Base-by-base conservation (phyloP, 2,329 filamentous ascomycete genomes). In the Fusarium concolor region DNA sequence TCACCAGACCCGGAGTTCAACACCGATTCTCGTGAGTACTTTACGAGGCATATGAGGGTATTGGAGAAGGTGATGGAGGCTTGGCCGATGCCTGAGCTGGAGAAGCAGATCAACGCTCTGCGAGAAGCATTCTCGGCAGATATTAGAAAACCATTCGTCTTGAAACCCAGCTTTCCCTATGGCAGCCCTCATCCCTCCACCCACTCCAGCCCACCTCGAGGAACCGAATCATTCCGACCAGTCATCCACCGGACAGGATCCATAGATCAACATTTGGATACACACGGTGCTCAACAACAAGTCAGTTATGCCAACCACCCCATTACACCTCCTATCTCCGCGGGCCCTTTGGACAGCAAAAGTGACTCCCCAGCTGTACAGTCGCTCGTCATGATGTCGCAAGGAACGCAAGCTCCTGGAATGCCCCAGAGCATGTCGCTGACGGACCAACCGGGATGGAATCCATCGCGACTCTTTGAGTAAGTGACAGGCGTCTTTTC, bases 71-170 rank as follows among this genome's bases (percentile, higher is more conserved):
- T 94, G 71, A 92, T 93, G 76, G 85, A 87, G 10, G 89, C 90
- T 6, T 96, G 93, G 91, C 91, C 93, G 3, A 93, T 96, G 87
- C 91, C 92, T 4, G 94, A 97, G 73, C 91, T 97, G 80, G 90
- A 96, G 76, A 90, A 89, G 53, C 94, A 97, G 78, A 93, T 98
- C 68, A 91, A 97, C 75, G 91, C 92, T 38, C 87, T 98, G 31
- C 89, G 95, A 39, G 89, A 95, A 75, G 95, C 95, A 6, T 98
- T 98, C 76, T 97, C 95, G 28, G 92, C 92, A 53, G 92, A 98
- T 77, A 86, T 85, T 24, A 89, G 86, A 71, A 94, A 93, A 75
- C 91, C 94, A 3, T 98, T 98, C 78, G 92, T 95, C 68, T 82
- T 98, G 60, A 97, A 96, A 79, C 87, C 92, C 5, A 92, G 88